A percentile compares a stretch with the other conserved stretches of the same genome.
Evolutionary conservation across 495 filamentous ascomycete species (phyloP).

Genomic region (Friedmanniomyces simplex): DNA sequence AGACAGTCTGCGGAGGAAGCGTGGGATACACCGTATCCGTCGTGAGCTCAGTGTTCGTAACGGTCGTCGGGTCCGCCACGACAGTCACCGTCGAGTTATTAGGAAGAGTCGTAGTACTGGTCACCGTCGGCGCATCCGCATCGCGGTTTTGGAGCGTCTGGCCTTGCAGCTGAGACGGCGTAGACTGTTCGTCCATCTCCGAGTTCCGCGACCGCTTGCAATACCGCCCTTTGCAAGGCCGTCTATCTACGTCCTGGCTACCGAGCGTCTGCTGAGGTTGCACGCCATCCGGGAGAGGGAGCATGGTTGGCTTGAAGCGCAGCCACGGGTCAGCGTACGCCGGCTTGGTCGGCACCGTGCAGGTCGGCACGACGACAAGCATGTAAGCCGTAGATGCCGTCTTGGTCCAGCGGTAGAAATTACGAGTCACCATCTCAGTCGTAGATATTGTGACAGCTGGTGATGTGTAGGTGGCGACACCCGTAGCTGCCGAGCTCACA

Average conservation of each 20-base stretch:
- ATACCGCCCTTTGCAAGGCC: background rate
- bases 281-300: background rate
- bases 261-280: background rate
- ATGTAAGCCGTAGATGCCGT: background rate
- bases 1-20: background rate
- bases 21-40: background rate
- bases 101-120: background rate
- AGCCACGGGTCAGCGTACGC: background rate
- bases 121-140: slow-evolving; percentile 2
- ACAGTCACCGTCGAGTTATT: background rate
- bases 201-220: background rate
- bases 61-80: background rate
- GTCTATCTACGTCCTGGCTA: background rate
- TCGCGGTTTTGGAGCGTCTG: no score
- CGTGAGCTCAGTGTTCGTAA: background rate
- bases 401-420: background rate
- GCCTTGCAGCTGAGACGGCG: no score
- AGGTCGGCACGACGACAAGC: background rate
- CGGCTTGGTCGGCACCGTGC: background rate
- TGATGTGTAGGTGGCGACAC: background rate
- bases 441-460: background rate
- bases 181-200: no score
- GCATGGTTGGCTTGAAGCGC: background rate
- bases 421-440: background rate
- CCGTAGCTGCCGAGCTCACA: background rate